Percentiles rank a stretch among this genome's conserved stretches.
Conservation (phyloP, 176 grass and related monocot species). For the Chloris gayana region DNA sequence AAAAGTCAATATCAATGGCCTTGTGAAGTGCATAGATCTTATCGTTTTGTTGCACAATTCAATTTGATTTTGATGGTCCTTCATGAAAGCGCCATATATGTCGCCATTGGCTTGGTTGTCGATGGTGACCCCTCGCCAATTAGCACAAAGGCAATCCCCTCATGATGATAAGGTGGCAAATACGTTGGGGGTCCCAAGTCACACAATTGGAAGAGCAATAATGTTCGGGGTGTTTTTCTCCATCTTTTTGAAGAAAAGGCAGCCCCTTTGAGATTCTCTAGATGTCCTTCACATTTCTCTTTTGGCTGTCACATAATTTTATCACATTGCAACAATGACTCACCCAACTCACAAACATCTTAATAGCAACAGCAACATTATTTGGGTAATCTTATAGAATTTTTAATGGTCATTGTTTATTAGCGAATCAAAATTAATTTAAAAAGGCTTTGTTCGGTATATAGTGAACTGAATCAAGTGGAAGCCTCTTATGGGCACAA, state of each 20-base stretch:
- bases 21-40: neutral
- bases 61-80: constrained; percentile 9
- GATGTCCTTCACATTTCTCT: neutral
- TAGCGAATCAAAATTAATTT: neutral
- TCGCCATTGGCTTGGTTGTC: neutral
- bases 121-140: constrained; percentile 6
- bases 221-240: neutral
- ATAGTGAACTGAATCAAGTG: neutral
- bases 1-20: neutral
- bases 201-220: neutral
- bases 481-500: too few species aligned
- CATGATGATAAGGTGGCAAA: neutral
- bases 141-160: neutral
- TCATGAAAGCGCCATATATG: constrained; percentile 19
- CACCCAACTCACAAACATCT: neutral
- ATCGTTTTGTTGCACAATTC: constrained; percentile 3
- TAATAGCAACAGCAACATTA: too few species aligned
- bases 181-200: neutral
- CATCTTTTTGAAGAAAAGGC: neutral
- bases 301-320: neutral
- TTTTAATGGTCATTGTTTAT: neutral
- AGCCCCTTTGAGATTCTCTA: neutral
- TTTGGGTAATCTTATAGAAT: too few species aligned
- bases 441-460: neutral
- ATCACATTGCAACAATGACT: neutral